A percentile compares a stretch with the other conserved stretches of the same genome.
These are phyloP conservation scores for Phytophthora aleatoria DNA, from an alignment of 352 stramenopile species.

Conservation along the genomic window DNA sequence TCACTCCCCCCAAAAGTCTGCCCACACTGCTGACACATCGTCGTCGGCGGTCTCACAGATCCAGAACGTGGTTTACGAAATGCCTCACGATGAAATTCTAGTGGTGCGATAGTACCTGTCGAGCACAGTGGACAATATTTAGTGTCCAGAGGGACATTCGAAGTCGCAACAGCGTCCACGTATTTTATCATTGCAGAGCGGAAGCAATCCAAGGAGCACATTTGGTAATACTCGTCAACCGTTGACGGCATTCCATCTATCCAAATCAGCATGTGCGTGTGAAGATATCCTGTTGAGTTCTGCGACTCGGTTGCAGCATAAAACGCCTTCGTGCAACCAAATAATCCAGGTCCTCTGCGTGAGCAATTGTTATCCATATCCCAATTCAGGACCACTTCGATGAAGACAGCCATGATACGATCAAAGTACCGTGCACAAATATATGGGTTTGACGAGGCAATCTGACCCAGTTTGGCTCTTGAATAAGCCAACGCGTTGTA, in stretches of 20 bases:
- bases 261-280: no score
- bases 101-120: no score
- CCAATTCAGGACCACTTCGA: not conserved
- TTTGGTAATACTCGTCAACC: no score
- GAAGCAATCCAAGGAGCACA: no score
- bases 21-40: not conserved
- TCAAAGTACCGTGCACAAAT: constrained; percentile 2
- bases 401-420: not conserved
- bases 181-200: no score
- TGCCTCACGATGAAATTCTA: not conserved
- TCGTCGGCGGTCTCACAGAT: not conserved
- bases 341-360: not conserved
- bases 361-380: not conserved
- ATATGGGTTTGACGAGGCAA: not conserved
- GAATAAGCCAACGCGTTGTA: not conserved
- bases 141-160: no score
- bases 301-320: no score
- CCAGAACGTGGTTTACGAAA: not conserved
- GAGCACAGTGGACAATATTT: no score
- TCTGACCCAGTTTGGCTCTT: not conserved
- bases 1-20: not conserved
- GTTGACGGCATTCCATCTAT: no score
- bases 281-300: no score
- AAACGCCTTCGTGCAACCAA: not conserved
- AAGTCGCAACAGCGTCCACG: no score